These are phyloP conservation scores for Uronychia setigera DNA, from an alignment of 73 alveolate genomes.

Conservation along the genomic window DNA sequence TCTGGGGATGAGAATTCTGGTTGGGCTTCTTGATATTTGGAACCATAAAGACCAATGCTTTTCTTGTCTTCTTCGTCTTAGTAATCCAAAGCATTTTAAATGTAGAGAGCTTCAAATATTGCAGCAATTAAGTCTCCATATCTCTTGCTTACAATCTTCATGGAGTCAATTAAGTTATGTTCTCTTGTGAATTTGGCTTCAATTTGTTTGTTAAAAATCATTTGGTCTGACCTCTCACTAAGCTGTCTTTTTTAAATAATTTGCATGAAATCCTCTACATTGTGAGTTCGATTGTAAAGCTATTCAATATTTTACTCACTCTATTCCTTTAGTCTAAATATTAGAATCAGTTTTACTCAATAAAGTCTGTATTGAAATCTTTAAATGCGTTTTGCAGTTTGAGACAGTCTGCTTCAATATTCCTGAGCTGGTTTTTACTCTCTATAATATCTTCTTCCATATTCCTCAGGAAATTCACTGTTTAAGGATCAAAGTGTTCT, in stretches of 20 bases:
- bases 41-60: neutral
- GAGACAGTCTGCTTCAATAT: neutral
- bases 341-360: too few species aligned
- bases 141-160: neutral
- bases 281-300: too few species aligned
- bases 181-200: neutral
- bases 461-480: neutral
- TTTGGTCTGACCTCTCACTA: neutral
- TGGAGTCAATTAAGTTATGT: neutral
- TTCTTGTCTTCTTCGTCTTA: neutral
- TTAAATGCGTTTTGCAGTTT: too few species aligned
- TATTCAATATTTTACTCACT: too few species aligned
- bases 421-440: neutral
- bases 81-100: neutral
- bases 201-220: neutral
- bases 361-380: too few species aligned
- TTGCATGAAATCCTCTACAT: too few species aligned
- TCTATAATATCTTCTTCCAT: neutral
- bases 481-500: neutral
- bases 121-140: neutral
- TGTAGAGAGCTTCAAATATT: neutral
- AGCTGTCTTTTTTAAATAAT: neutral
- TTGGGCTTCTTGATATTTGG: neutral
- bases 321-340: too few species aligned
- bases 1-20: neutral